A percentile compares a stretch with the other conserved stretches of the same genome.
Evolutionary conservation across 106 monocot species (phyloP).

Genomic region (Dendrobium chrysotoxum): DNA sequence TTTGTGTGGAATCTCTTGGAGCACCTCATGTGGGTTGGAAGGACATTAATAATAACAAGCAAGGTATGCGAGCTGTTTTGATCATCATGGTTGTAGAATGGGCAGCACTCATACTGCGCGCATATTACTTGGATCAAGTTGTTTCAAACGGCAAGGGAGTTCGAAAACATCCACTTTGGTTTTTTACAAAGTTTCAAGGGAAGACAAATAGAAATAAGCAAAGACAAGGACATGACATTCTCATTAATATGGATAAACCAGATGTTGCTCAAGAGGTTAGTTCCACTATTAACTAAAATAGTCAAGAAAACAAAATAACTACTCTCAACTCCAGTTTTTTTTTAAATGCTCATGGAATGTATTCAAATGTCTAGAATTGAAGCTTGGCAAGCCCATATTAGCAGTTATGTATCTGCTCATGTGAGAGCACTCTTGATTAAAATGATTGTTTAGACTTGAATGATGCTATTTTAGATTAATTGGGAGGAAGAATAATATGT

Average conservation of each 20-base stretch:
- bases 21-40: conserved; percentile 7
- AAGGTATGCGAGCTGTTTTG: conserved; percentile 12
- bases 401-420: too few species aligned
- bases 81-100: conserved; percentile 27
- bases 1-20: background rate
- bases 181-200: background rate
- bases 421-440: too few species aligned
- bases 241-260: conserved; percentile 24
- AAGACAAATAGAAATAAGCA: background rate
- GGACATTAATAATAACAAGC: conserved; percentile 1
- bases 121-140: conserved; percentile 31
- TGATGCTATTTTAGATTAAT: too few species aligned
- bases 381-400: too few species aligned
- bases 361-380: too few species aligned
- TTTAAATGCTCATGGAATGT: background rate
- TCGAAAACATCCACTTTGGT: conserved; percentile 18
- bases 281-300: background rate
- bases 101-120: conserved; percentile 4
- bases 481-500: too few species aligned
- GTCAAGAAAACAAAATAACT: background rate
- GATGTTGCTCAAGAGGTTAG: conserved; percentile 38
- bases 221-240: conserved; percentile 10
- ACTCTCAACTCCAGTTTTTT: background rate
- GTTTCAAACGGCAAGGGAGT: conserved; percentile 3
- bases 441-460: too few species aligned